These are phyloP conservation scores for Penicillium sp. DNA, from an alignment of 2,329 filamentous ascomycete genomes.

Conservation along the genomic window DNA sequence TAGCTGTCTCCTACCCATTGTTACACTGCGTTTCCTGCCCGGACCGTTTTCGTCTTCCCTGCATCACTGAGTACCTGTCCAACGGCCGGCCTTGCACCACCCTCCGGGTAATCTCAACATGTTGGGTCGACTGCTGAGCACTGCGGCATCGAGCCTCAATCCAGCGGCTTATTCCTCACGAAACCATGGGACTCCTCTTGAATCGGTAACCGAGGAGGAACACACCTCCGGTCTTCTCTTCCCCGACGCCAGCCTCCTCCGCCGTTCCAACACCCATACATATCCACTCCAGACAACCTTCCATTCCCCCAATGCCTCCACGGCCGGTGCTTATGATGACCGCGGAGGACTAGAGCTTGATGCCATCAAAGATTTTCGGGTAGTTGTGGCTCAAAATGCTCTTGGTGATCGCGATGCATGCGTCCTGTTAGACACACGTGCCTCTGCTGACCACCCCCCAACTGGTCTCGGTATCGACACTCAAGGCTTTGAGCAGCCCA, in stretches of 20 bases:
- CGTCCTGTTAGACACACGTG: conserved; percentile 50
- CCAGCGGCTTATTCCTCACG: conserved; percentile 45
- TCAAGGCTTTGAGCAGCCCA: conserved; percentile 36
- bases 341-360: conserved; percentile 52
- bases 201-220: conserved; percentile 55
- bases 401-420: conserved; percentile 53
- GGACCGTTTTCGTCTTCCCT: conserved; percentile 23
- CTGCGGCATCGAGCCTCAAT: conserved; percentile 49
- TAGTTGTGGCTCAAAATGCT: conserved; percentile 54
- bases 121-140: conserved; percentile 50
- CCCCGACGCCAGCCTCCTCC: conserved; percentile 49
- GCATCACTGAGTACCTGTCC: conserved; percentile 16
- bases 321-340: conserved; percentile 51
- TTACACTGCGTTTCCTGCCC: conserved; percentile 25
- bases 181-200: conserved; percentile 43
- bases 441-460: conserved; percentile 33
- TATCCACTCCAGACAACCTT: conserved; percentile 47
- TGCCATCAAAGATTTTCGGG: conserved; percentile 48
- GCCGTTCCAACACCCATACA: conserved; percentile 46
- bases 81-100: conserved; percentile 18
- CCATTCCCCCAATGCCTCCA: conserved; percentile 49
- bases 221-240: conserved; percentile 54
- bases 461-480: conserved; percentile 42
- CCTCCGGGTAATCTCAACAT: conserved; percentile 35
- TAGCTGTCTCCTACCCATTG: conserved; percentile 37